Percentiles rank a stretch among this genome's conserved stretches.
Conservation (phyloP, 768 basidiomycete species). For the Leccinum uliginosum region DNA sequence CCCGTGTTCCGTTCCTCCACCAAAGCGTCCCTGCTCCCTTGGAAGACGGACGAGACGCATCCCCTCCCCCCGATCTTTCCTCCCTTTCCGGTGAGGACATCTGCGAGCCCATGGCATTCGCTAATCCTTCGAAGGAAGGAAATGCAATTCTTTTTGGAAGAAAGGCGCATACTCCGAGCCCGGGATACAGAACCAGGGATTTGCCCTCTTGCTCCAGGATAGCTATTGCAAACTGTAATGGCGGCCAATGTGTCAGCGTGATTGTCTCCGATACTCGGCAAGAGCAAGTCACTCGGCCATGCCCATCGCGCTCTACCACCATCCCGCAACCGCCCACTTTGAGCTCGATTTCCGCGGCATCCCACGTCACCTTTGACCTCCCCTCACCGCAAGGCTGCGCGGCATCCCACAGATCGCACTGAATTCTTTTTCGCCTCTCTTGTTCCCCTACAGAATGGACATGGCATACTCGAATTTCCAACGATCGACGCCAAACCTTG, state of each 20-base stretch:
- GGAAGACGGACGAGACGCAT: slow-evolving; percentile 12
- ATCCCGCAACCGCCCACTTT: slow-evolving; percentile 21
- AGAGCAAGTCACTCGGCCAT: slow-evolving; percentile 5
- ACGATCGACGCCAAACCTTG: too few species aligned
- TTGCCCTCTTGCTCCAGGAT: slow-evolving; percentile 31
- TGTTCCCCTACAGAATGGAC: too few species aligned
- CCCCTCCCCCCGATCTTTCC: too few species aligned
- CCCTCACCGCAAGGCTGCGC: too few species aligned
- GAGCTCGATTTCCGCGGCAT: neutral
- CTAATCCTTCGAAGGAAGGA: slow-evolving; percentile 23
- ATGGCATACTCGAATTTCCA: too few species aligned
- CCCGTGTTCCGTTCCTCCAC: slow-evolving; percentile 11
- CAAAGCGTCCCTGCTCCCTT: slow-evolving; percentile 18
- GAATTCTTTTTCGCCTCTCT: too few species aligned
- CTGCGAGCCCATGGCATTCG: slow-evolving; percentile 5
- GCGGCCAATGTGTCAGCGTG: slow-evolving; percentile 2
- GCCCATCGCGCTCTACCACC: slow-evolving; percentile 15
- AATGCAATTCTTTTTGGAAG: slow-evolving; percentile 3
- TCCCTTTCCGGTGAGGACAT: too few species aligned
- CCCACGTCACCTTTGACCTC: too few species aligned
- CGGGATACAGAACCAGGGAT: slow-evolving; percentile 42
- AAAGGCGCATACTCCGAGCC: slow-evolving; percentile 23
- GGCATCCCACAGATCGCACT: too few species aligned
- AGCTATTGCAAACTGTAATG: slow-evolving; percentile 18
- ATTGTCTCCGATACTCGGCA: neutral